Evolutionary conservation across 1,284 basidiomycete genomes (phyloP), one percentile per base, ranked within the genome.

Genomic region (Afroboletus lepidellus): DNA sequence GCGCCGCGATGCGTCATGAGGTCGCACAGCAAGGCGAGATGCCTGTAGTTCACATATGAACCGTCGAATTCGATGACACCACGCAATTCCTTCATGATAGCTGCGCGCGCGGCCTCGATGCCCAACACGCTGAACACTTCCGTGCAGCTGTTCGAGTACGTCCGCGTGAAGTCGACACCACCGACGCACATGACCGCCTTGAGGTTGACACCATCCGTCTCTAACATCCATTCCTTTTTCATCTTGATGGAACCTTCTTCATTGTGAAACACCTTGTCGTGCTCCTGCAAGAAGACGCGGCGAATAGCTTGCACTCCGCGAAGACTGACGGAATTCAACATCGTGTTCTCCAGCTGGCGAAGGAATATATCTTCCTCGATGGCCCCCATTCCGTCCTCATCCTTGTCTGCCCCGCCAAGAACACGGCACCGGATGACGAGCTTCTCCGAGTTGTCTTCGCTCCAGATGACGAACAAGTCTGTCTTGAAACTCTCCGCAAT

Each of bases 41-140:
- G 97, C 50, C 97, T 88, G 74, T 98, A 99, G 74, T 99, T 99
- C 77, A 99, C 96, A 67, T 98, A 98, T 18, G 96, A 98, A 80
- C 96, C 97, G 69, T 98, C 97, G 74, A 98, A 98, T 74, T 98
- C 94, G 73, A 99, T 97, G 67, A 98, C 96, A 54, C 84, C 81
- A 63, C 93, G 86, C 54, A 98, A 74, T 71, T 99, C 97, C 73
- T 83, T 91, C 78, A 97, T 86, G 61, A 99, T 87, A 13, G 94
- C 93, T 36, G 85, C 92, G 13, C 97, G 88, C 16, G 94, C 95
- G 18, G 95, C 97, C 74, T 99, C 97, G 65, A 99, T 98, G 66
- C 97, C 97, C 48, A 99, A 81, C n/a, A 96, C 93, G 58, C 93
- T 81, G 81, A 94, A 95, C 48, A 98, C 80, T 72, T 99, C 97